These are phyloP conservation scores for Sporothrix pseudoabietina DNA, from an alignment of 2,329 filamentous ascomycete genomes.

Conservation along the genomic window DNA sequence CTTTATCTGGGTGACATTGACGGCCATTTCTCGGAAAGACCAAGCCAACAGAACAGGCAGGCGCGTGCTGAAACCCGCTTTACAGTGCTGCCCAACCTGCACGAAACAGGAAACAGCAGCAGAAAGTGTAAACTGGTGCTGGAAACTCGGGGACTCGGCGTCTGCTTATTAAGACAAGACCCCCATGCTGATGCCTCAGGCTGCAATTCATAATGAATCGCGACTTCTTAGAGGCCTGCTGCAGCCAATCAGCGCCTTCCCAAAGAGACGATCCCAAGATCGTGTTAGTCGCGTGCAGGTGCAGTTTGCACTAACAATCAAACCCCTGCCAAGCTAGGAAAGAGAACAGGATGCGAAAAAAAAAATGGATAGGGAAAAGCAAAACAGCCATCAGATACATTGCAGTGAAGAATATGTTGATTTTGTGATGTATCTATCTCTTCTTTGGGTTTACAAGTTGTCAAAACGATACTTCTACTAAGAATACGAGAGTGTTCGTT, in stretches of 20 bases:
- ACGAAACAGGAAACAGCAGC: neutral
- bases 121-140: neutral
- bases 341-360: neutral
- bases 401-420: neutral
- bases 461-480: too few relatives aligned
- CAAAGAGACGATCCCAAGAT: slow-evolving; percentile 12
- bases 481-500: too few relatives aligned
- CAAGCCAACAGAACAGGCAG: neutral
- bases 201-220: neutral
- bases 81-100: neutral
- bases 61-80: neutral
- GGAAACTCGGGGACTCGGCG: slow-evolving; percentile 23
- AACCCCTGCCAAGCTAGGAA: slow-evolving; percentile 23
- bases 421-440: too few relatives aligned
- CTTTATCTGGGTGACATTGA: neutral
- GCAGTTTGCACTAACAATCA: slow-evolving; percentile 8
- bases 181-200: neutral
- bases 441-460: neutral
- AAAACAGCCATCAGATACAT: neutral
- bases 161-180: slow-evolving; percentile 22
- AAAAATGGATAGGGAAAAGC: neutral
- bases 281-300: slow-evolving; percentile 14
- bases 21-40: slow-evolving; percentile 21
- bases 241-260: neutral
- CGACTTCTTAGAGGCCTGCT: neutral